Evolutionary conservation across 148 eudicot species (phyloP).

Genomic region (Arctostaphylos glauca): DNA sequence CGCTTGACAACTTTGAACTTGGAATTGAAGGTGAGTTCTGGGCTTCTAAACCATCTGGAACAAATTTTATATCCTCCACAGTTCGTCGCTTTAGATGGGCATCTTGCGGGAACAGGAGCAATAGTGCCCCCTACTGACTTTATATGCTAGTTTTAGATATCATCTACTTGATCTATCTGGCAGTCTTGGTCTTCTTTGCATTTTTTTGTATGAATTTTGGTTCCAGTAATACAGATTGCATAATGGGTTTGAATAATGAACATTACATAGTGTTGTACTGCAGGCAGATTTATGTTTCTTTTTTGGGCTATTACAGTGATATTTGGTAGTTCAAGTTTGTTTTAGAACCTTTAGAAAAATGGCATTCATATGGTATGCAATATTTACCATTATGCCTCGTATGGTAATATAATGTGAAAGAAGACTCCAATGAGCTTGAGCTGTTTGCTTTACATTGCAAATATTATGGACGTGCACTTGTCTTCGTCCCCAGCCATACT

Average conservation of each 20-base stretch:
- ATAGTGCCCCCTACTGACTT: neutral
- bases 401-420: neutral
- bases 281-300: neutral
- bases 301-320: neutral
- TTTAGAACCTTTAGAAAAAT: neutral
- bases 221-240: neutral
- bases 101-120: neutral
- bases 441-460: neutral
- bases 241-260: neutral
- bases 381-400: neutral
- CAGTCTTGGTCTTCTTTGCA: neutral
- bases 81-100: neutral
- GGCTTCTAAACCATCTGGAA: neutral
- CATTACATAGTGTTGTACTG: neutral
- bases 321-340: neutral
- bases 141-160: neutral
- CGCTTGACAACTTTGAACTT: conserved; percentile 66
- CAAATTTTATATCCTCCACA: conserved; percentile 6
- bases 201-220: neutral
- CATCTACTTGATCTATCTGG: neutral
- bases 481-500: neutral
- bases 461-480: neutral
- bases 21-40: conserved; percentile 67
- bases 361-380: neutral
- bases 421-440: neutral